Evolutionary conservation across 2,329 filamentous ascomycete species (phyloP), one percentile per base, ranked within the genome.

Genomic region (Bipolaris sorokiniana): DNA sequence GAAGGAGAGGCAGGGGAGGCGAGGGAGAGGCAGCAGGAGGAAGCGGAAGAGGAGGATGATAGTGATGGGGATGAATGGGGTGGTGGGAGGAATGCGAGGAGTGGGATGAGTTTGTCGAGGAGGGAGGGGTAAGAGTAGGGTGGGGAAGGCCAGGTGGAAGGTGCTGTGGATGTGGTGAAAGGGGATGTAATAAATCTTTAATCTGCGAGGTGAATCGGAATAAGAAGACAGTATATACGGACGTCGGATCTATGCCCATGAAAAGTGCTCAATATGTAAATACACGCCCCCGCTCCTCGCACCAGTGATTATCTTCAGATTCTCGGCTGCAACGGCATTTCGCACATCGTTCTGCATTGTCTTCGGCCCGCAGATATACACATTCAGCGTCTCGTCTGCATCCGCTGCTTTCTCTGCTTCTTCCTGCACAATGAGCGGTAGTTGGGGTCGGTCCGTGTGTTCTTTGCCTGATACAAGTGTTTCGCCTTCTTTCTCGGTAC

Each of bases 311-410:
- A 79, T 74, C 7, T 59, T 57, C 51, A 76, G 47, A 51, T 83
- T 80, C 38, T 76, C 76, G n/a, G 51, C 51, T 1, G 81, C 80
- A 18, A 80, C 80, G 7, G 79, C 80, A 67, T 81, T 79, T 1
- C 79, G 71, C 7, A 81, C 77, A 71, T 83, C 81, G 48, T 79
- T 70, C 49, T 81, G 72, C 80, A 83, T 81, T 3, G 76, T 79
- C 20, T 66, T 48, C 1, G 80, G 80, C 0, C 80, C 80, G 54
- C 80, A 82, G 15, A 77, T 76, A 48, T 76, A 78, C 9, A 82
- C 75, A 10, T 69, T 68, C 34, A 68, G 64, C 44, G 45, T 66
- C 9, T 69, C 42, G 5, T 62, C 55, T 40, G 60, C 61, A 11
- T 61, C 54, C 10, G 59, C 56, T 34, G 51, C 52, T 28, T 51